Evolutionary conservation across 495 filamentous ascomycete genomes (phyloP).

Genomic region (Annulohypoxylon nitens): DNA sequence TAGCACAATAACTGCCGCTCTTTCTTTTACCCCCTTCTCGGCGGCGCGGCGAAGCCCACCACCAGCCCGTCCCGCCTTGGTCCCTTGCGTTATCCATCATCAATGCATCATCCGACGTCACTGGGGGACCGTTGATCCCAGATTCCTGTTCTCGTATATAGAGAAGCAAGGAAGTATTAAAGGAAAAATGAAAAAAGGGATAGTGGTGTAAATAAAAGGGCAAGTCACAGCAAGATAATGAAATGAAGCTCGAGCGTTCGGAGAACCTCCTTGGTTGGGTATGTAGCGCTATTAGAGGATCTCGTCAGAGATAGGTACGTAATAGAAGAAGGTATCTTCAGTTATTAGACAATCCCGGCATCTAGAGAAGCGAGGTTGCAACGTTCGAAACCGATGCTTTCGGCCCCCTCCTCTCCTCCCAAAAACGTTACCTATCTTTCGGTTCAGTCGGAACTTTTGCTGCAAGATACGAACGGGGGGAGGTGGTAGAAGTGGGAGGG

Average conservation of each 20-base stretch:
- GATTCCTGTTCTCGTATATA: not conserved
- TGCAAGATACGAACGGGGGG: conserved; percentile 26
- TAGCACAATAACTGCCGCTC: conserved; percentile 9
- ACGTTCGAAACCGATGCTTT: conserved; percentile 27
- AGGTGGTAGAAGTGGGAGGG: not conserved
- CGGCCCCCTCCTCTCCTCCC: conserved; percentile 2
- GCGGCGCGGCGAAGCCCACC: conserved; percentile 5
- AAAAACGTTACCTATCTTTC: conserved; percentile 23
- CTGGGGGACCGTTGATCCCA: not conserved
- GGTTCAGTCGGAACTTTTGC: conserved; percentile 30
- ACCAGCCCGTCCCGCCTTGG: conserved; percentile 18
- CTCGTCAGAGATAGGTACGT: conserved; percentile 6
- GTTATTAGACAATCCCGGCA: conserved; percentile 25
- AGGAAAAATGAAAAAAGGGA: conserved; percentile 5
- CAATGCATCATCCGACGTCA: conserved; percentile 40
- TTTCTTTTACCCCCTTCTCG: conserved; percentile 28
- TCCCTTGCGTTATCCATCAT: conserved; percentile 42
- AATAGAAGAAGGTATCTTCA: not conserved
- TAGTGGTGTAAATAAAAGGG: conserved; percentile 14
- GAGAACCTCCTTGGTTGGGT: conserved; percentile 20
- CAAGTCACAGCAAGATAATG: conserved; percentile 6
- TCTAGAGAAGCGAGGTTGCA: conserved; percentile 37
- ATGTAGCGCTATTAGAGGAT: conserved; percentile 8
- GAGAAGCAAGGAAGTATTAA: not conserved
- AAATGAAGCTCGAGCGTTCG: conserved; percentile 2